Evolutionary conservation across 2,329 filamentous ascomycete species (phyloP).

Genomic region (Cladophialophora yegresii): DNA sequence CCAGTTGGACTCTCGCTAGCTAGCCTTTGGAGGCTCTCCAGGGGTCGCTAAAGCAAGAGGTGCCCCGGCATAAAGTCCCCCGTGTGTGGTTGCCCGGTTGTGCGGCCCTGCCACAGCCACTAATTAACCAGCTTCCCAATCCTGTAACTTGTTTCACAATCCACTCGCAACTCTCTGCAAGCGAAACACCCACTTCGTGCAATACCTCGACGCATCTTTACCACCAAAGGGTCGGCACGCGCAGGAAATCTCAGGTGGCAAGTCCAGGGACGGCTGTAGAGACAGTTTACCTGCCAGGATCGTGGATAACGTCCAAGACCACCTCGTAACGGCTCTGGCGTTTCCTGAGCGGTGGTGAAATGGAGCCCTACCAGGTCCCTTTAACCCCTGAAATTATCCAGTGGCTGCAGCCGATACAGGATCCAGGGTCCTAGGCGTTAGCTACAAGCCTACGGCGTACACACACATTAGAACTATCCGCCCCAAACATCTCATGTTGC

Average conservation of each 20-base stretch:
- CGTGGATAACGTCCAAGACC: neutral
- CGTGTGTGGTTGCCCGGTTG: neutral
- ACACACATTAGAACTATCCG: too few species aligned
- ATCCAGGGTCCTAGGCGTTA: neutral
- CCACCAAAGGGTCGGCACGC: neutral
- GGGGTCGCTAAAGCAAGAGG: neutral
- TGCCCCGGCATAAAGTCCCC: neutral
- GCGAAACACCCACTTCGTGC: neutral
- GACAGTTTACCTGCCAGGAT: neutral
- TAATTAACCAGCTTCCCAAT: neutral
- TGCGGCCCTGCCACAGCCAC: neutral
- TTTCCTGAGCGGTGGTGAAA: neutral
- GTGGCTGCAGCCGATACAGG: neutral
- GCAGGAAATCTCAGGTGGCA: neutral
- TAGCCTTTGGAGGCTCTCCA: neutral
- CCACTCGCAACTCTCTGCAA: neutral
- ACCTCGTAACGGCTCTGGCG: neutral
- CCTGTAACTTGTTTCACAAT: neutral
- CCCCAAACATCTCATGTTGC: conserved; percentile 3
- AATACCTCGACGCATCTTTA: too few species aligned
- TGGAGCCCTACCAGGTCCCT: neutral
- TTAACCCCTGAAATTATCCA: neutral
- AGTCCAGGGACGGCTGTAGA: neutral
- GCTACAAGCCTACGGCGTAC: neutral
- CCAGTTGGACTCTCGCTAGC: neutral